phyloP scores from a whole-genome alignment of 805 yeast species.

The Vanderwaltozyma verrucispora region DNA sequence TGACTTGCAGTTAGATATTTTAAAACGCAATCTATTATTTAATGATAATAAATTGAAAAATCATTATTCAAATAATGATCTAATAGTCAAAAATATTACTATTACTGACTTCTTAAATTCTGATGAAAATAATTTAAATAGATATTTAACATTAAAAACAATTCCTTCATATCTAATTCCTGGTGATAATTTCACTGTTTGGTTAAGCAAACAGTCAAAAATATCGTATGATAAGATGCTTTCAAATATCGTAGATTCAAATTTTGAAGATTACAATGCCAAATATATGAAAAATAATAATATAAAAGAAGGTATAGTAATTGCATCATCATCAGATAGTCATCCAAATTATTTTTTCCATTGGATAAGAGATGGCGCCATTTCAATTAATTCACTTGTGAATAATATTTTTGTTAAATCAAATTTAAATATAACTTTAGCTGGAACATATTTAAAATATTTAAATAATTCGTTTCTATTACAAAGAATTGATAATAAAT shows the following conservation, averaged over 20 bases:
- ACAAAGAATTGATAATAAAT: slow-evolving; percentile 58
- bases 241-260: slow-evolving; percentile 38
- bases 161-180: slow-evolving; percentile 8
- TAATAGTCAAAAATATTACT: slow-evolving; percentile 1
- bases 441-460: slow-evolving; percentile 44
- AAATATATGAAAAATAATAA: background rate
- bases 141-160: slow-evolving; percentile 9
- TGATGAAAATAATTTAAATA: slow-evolving; percentile 1
- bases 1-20: background rate
- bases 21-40: background rate
- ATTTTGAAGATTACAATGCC: background rate
- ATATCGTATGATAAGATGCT: slow-evolving; percentile 36
- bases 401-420: slow-evolving; percentile 32
- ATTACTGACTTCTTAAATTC: slow-evolving; percentile 10
- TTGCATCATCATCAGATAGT: slow-evolving; percentile 71
- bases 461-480: slow-evolving; percentile 45
- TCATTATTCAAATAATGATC: background rate
- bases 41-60: background rate
- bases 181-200: slow-evolving; percentile 30
- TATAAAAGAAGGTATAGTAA: slow-evolving; percentile 46
- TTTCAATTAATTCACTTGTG: slow-evolving; percentile 58
- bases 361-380: slow-evolving; percentile 87
- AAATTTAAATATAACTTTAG: slow-evolving; percentile 11
- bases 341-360: slow-evolving; percentile 79
- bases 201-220: slow-evolving; percentile 36